These are phyloP conservation scores for Phytomonas francai DNA, from an alignment of 208 protist species.

Conservation along the genomic window DNA sequence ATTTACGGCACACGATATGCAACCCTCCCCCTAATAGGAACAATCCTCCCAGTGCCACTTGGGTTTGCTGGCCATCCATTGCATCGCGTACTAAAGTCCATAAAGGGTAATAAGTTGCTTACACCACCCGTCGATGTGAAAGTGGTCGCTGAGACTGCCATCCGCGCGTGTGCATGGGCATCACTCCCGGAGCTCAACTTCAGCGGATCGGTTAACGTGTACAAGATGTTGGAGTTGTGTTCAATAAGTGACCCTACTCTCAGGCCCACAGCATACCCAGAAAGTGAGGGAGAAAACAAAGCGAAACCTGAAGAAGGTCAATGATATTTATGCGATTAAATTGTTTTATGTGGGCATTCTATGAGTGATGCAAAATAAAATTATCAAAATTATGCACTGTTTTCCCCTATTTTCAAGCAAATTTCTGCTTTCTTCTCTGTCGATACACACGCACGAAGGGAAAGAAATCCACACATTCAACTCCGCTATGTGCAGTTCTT, in stretches of 20 bases:
- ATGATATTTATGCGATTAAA: neutral
- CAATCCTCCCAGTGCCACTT: slow-evolving; percentile 47
- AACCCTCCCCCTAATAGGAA: slow-evolving; percentile 19
- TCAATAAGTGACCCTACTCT: slow-evolving; percentile 7
- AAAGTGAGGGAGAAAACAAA: neutral
- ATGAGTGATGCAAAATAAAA: neutral
- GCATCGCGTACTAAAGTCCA: slow-evolving; percentile 34
- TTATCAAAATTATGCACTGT: neutral
- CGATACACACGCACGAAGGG: neutral
- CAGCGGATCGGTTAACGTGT: slow-evolving; percentile 45
- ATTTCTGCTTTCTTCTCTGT: neutral
- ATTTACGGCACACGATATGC: slow-evolving; percentile 76
- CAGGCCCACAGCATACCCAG: neutral
- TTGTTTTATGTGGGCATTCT: neutral
- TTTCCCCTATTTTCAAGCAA: too few species aligned
- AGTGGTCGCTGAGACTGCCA: slow-evolving; percentile 57
- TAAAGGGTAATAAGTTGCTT: slow-evolving; percentile 44
- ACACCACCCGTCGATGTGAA: slow-evolving; percentile 57
- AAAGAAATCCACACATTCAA: neutral
- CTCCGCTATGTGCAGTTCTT: neutral
- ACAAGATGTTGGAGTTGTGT: slow-evolving; percentile 60
- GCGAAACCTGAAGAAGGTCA: neutral
- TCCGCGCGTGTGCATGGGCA: slow-evolving; percentile 50
- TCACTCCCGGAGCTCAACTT: slow-evolving; percentile 15
- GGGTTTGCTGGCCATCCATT: slow-evolving; percentile 48